Evolutionary conservation across 345 rosid species (phyloP), one percentile per base, ranked within the genome.

Genomic region (Pistacia vera): DNA sequence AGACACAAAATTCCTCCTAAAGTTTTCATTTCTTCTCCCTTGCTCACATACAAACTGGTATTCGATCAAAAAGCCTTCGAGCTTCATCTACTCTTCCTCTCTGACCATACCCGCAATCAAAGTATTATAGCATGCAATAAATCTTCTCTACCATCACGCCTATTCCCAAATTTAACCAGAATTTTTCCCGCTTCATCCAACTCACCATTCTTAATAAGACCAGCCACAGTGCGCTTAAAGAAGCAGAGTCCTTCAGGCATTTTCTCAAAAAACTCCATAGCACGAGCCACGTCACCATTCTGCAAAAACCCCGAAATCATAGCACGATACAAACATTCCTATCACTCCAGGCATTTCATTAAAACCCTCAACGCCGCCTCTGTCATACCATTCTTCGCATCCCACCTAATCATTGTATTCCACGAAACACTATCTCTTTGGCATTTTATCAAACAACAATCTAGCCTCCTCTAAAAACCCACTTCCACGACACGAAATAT

Each of bases 361-460:
- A 92, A 91, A 1, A 91, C 76, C 78, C 57, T 25, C 59, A 82
- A 16, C 0, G 92, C 97, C 81, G 89, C 92, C 41, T 77, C 80
- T 79, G 88, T 82, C 84, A 56, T 86, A 69, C 91, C 86, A 56
- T 76, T 83, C 86, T 86, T 92, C 0, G 88, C 90, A n/a, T 88
- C 71, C 94, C 94, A 73, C n/a, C 90, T 89, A 74, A 93, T 87
- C 90, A 93, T 88, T 7, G 92, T 93, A 66, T 93, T 93, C 93
- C 93, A 93, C 6, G 95, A 79, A 70, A 88, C 81, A 68, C 52
- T 46, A 58, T 79, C 91, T 80, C 92, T 82, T 83, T 72, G 88
- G 86, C 93, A 90, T 92, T 75, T 58, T 65, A 74, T 92, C 95
- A 80, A 92, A 92, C 85, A 92, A 73, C 5, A 35, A 60, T 77